Evolutionary conservation across 108 stramenopile species (phyloP), one percentile per base, ranked within the genome.

Genomic region (Nitzschia putrida): DNA sequence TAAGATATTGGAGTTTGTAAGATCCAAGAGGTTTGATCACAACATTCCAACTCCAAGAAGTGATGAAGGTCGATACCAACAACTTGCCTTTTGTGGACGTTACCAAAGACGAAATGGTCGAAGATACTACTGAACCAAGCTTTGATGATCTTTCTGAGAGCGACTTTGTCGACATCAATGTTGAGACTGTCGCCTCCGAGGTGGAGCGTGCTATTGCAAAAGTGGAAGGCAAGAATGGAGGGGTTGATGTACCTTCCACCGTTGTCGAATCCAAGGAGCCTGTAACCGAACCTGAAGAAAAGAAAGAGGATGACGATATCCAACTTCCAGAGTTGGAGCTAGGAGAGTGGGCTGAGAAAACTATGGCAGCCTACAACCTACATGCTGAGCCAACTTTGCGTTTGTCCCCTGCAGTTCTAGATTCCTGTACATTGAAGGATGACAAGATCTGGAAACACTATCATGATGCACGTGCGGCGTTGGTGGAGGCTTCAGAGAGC

Each of bases 371-470:
- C 13, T 63, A 44, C 44, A 11, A 20, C 2, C 44, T 63, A 1
- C 10, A 16, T 13, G 38, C 37, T 10, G 37, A 40, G 4, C 44
- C 44, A 1, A 2, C 61, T 8, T 20, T 40, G n/a, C 44, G 23
- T 6, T 41, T 23, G 23, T n/a, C 42, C n/a, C 13, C 44, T 1
- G 4, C 18, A 7, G 21, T 63, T 47, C 10, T 47, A 1, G 61
- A 63, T 12, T 43, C 43, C 8, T 23, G 22, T 23, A 3, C 13
- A 13, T n/a, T 22, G 18, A 63, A 44, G 44, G 61, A 63, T 25
- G 61, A 63, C 5, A 13, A 38, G 11, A n/a, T 63, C 18, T 63
- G 61, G 61, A 63, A 63, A 23, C 61, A 39, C 9, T 63, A 63
- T 21, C 44, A 44, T 63, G 61, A 63, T 39, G 42, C 61, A 23